Evolutionary conservation across 2,329 filamentous ascomycete species (phyloP).

Genomic region (Pseudogymnoascus destructans): DNA sequence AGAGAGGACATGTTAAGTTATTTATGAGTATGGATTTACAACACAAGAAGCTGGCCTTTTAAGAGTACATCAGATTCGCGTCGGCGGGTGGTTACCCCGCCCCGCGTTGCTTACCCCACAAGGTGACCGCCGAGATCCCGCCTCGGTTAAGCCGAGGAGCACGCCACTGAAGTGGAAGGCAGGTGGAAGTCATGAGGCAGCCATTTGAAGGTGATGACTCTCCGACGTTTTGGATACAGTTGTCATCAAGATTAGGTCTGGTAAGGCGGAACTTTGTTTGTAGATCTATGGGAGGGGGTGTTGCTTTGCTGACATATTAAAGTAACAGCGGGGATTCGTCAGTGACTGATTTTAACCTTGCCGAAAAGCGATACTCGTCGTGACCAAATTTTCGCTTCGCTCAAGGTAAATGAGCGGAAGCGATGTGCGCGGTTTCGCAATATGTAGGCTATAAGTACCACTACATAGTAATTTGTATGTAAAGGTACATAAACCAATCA

Average conservation of each 20-base stretch:
- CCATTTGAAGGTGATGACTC: not conserved
- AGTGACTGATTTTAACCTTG: not conserved
- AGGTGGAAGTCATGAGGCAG: not conserved
- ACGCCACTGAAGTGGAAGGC: not conserved
- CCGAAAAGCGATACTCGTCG: not conserved
- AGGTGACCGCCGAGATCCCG: not conserved
- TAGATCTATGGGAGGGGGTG: not conserved
- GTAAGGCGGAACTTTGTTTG: not conserved
- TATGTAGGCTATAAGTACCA: too few relatives aligned
- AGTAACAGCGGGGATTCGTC: not conserved
- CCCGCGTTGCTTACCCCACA: not conserved
- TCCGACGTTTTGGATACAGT: not conserved
- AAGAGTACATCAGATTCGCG: not conserved
- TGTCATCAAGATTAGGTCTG: not conserved
- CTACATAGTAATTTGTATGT: too few relatives aligned
- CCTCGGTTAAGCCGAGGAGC: not conserved
- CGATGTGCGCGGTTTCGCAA: too few relatives aligned
- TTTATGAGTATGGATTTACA: not conserved
- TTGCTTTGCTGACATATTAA: not conserved
- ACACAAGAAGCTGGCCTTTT: not conserved
- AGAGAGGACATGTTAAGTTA: not conserved
- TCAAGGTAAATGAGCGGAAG: too few relatives aligned
- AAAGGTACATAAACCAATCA: too few relatives aligned
- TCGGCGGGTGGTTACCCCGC: not conserved
- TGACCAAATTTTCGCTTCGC: too few relatives aligned